Percentiles rank a stretch among this genome's conserved stretches.
These are phyloP conservation scores for Boletus mariae DNA, from an alignment of 1,284 basidiomycete genomes.

Conservation along the genomic window DNA sequence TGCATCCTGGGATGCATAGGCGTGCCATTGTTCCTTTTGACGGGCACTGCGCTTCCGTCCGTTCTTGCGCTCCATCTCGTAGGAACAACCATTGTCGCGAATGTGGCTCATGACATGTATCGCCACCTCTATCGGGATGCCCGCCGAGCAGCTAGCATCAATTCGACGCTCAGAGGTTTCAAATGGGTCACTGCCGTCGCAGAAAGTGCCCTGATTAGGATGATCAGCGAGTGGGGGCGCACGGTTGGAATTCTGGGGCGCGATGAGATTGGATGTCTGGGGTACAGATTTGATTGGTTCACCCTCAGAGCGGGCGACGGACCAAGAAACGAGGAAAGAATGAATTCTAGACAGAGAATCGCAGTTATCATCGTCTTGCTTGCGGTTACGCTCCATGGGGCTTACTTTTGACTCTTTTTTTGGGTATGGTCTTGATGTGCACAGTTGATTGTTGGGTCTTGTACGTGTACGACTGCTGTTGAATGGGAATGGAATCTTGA, in stretches of 20 bases:
- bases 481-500: no score
- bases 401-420: neutral
- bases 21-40: slow-evolving; percentile 11
- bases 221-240: slow-evolving; percentile 50
- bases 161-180: slow-evolving; percentile 35
- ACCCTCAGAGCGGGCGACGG: slow-evolving; percentile 39
- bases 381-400: neutral
- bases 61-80: slow-evolving; percentile 25
- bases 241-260: slow-evolving; percentile 44
- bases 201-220: slow-evolving; percentile 49
- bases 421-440: neutral
- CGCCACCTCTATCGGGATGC: slow-evolving; percentile 44
- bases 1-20: slow-evolving; percentile 13
- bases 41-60: slow-evolving; percentile 8
- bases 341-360: slow-evolving; percentile 35
- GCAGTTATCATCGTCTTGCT: slow-evolving; percentile 19
- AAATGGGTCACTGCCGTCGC: slow-evolving; percentile 41
- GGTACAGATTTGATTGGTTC: slow-evolving; percentile 56
- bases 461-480: no score
- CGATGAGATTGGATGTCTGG: slow-evolving; percentile 38
- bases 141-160: slow-evolving; percentile 32
- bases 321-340: slow-evolving; percentile 42
- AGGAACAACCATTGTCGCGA: slow-evolving; percentile 37
- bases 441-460: neutral
- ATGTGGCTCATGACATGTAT: slow-evolving; percentile 46